Evolutionary conservation across 1,284 basidiomycete species (phyloP), one percentile per base, ranked within the genome.

Genomic region (Microbotryum lychnidis-dioicae): DNA sequence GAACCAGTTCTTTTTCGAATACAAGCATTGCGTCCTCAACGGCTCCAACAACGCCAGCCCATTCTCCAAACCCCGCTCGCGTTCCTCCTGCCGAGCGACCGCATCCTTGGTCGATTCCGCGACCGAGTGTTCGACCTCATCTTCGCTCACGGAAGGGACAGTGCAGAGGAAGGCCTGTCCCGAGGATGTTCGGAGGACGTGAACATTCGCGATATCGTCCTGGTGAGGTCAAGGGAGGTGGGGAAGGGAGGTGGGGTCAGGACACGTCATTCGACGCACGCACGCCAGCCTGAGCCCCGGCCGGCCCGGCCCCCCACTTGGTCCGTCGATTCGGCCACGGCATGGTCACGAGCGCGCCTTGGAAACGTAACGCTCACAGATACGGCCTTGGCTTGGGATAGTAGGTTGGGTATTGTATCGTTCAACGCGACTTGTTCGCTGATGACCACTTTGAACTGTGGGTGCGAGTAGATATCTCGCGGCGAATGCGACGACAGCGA

Each of bases 1-100:
- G 78, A 94, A 96, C 92, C 92, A 97, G 47, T 85, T 75, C 62
- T 77, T 74, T 50, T 72, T 73, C 10, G 70, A 69, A 62, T 78
- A 79, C 48, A 80, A 62, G 62, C 79, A 80, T 37, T 72, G 71
- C 2, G 74, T 75, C n/a, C 77, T 73, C 53, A 79, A 67, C 57
- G 78, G 76, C 47, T 74, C 74, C n/a, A 80, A 23, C 9, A 77
- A 37, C 3, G 61, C 64, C 16, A 72, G 56, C 1, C 23, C 71
- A 18, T 59, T 54, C 44, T 68, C 63, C 23, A 70, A 23, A 6
- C 66, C 70, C 5, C 57, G 47, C 23, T 69, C 57, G 29, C 61
- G 50, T 46, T 70, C 66, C 25, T 47, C 37, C 16, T 62, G 64
- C 42, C 47, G 53, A 14, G 23, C 58, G n/a, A 58, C 56, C 23